Evolutionary conservation across 73 alveolate genomes (phyloP).

Genomic region (Paramecium sexaurelia): DNA sequence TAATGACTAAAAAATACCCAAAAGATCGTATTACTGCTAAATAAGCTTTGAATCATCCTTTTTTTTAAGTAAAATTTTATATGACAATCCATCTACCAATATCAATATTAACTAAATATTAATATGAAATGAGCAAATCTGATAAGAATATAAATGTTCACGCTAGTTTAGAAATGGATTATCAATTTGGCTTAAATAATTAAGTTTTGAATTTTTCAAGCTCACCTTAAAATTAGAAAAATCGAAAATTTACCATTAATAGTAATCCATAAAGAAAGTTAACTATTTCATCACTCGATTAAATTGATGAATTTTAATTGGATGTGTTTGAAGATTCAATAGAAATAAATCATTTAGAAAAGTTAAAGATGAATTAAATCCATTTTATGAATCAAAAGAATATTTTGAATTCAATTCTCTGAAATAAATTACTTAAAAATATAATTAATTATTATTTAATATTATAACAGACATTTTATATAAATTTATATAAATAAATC

Average conservation of each 20-base stretch:
- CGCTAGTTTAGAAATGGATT: not conserved
- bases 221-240: not conserved
- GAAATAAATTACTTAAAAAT: not conserved
- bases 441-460: not conserved
- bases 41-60: not conserved
- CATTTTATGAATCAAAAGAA: not conserved
- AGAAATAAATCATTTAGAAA: not conserved
- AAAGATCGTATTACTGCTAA: not conserved
- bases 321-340: not conserved
- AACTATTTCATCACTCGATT: not conserved
- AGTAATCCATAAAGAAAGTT: not conserved
- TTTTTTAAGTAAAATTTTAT: not conserved
- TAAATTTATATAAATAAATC: not conserved
- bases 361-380: not conserved
- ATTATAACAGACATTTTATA: not conserved
- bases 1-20: constrained; percentile 24
- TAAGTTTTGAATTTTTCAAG: not conserved
- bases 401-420: not conserved
- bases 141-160: not conserved
- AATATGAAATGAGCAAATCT: not conserved
- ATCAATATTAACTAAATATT: not conserved
- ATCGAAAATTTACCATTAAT: not conserved
- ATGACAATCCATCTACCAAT: not conserved
- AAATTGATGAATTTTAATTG: constrained; percentile 8
- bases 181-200: not conserved